Percentiles rank a stretch among this genome's conserved stretches.
Conservation (phyloP, 2,329 filamentous ascomycete species). For the Triangularia setosa region DNA sequence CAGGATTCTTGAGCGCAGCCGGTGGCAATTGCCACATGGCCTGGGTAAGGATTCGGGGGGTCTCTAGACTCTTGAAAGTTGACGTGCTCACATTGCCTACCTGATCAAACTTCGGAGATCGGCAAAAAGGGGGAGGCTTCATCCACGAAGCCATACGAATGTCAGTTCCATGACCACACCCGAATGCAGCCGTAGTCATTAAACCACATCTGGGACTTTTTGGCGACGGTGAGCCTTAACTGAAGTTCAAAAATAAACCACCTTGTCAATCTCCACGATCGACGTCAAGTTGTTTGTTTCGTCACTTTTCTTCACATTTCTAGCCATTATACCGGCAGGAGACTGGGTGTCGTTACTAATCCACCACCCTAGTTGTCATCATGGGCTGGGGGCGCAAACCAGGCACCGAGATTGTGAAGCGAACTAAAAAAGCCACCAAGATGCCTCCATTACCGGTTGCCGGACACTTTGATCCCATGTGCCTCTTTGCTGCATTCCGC, state of each 20-base stretch:
- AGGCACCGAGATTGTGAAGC: background rate
- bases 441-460: background rate
- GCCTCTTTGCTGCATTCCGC: background rate
- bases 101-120: background rate
- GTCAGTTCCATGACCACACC: background rate
- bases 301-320: background rate
- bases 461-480: background rate
- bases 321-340: background rate
- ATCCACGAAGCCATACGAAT: background rate
- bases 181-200: background rate
- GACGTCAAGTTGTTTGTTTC: background rate
- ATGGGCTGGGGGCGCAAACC: background rate
- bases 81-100: background rate
- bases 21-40: no score
- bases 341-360: background rate
- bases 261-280: background rate
- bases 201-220: background rate
- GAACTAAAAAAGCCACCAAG: background rate
- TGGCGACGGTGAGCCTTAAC: background rate
- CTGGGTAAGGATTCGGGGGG: background rate
- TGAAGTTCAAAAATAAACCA: background rate
- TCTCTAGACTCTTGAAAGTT: no score
- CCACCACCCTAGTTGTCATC: background rate
- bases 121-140: background rate
- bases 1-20: no score